These are phyloP conservation scores for Chlorella sorokiniana DNA, from an alignment of 139 green algal species.

Conservation along the genomic window DNA sequence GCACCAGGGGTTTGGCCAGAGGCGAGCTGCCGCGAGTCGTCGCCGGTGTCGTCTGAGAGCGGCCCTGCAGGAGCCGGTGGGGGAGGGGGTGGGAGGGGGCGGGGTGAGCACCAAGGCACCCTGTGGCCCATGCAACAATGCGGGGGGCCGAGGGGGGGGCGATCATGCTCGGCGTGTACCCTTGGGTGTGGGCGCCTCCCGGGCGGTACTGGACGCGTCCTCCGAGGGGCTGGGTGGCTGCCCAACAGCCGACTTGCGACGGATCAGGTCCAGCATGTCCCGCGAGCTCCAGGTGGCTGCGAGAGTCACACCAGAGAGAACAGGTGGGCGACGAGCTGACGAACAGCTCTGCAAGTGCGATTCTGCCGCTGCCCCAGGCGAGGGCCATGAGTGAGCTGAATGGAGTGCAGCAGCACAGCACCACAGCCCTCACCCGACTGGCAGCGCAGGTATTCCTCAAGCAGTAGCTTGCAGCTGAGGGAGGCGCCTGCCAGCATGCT, in stretches of 20 bases:
- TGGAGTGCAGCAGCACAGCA: neutral
- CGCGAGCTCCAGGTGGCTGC: slow-evolving; percentile 37
- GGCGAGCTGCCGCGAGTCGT: neutral
- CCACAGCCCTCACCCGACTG: neutral
- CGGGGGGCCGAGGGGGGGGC: no score
- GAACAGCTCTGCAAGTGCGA: no score
- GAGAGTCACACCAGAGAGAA: no score
- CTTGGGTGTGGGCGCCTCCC: neutral
- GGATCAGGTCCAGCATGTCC: slow-evolving; percentile 41
- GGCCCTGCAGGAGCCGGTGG: neutral
- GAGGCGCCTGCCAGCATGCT: slow-evolving; percentile 45
- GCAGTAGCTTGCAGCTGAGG: slow-evolving; percentile 48
- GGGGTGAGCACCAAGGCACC: neutral
- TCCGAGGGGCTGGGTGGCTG: neutral
- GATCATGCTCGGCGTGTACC: no score
- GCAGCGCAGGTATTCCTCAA: slow-evolving; percentile 59
- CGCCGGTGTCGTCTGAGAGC: neutral
- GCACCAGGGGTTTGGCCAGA: neutral
- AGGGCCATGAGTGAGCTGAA: neutral
- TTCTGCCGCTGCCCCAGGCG: no score
- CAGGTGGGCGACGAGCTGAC: no score
- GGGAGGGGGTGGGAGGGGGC: neutral
- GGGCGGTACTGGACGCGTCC: neutral
- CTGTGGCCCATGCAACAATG: neutral
- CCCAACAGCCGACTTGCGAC: slow-evolving; percentile 9